A percentile compares a stretch with the other conserved stretches of the same genome.
Evolutionary conservation across 495 filamentous ascomycete genomes (phyloP).

Genomic region (Penicillium steckii): DNA sequence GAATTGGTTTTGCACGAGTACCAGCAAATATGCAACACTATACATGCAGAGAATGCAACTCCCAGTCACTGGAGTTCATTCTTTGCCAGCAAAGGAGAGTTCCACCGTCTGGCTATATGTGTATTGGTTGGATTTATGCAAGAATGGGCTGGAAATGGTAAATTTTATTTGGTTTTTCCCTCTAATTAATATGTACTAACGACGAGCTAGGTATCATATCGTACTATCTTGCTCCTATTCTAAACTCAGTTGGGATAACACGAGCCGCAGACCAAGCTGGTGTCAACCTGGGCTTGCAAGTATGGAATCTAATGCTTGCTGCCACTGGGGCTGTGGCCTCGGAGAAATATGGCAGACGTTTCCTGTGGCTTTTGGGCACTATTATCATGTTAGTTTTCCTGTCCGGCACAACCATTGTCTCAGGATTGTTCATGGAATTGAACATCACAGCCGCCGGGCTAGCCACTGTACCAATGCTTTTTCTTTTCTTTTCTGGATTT

Average conservation of each 20-base stretch:
- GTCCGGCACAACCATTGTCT: conserved; percentile 52
- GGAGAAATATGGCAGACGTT: conserved; percentile 57
- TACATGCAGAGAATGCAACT: conserved; percentile 39
- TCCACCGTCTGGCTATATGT: conserved; percentile 57
- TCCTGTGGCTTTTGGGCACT: conserved; percentile 55
- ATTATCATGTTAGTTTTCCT: conserved; percentile 55
- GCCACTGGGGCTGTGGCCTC: conserved; percentile 53
- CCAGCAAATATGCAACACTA: conserved; percentile 43
- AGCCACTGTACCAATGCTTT: conserved; percentile 59
- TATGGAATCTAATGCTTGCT: conserved; percentile 26
- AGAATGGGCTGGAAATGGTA: conserved; percentile 67
- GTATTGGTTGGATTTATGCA: conserved; percentile 55
- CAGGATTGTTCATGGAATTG: conserved; percentile 50
- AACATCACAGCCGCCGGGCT: conserved; percentile 46
- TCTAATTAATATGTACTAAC: not conserved
- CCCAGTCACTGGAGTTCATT: conserved; percentile 40
- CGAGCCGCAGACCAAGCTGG: conserved; percentile 44
- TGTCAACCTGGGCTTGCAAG: conserved; percentile 22
- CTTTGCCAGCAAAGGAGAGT: conserved; percentile 65
- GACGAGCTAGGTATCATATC: conserved; percentile 47
- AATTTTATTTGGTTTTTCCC: not conserved
- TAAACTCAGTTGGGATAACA: conserved; percentile 53
- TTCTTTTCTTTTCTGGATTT: conserved; percentile 56
- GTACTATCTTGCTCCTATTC: conserved; percentile 56
- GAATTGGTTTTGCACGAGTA: conserved; percentile 34